phyloP scores from a whole-genome alignment of 805 yeast genomes.

The Blastobotrys attinorum region DNA sequence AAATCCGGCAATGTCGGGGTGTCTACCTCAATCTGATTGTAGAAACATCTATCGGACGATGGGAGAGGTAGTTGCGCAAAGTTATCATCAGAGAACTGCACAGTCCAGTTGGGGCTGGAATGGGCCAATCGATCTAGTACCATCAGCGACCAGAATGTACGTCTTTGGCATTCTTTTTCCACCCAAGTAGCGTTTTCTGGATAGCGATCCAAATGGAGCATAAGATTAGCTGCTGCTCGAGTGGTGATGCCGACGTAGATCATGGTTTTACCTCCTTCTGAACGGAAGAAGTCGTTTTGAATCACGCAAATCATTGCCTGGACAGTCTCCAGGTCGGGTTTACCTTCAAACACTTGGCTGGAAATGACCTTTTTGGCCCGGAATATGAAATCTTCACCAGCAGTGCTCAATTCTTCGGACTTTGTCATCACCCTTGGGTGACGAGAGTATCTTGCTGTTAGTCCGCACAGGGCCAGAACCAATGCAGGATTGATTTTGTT shows the following conservation, averaged over 20 bases:
- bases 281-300: constrained; percentile 29
- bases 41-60: constrained; percentile 22
- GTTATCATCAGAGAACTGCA: constrained; percentile 21
- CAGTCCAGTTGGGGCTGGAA: constrained; percentile 25
- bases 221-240: constrained; percentile 28
- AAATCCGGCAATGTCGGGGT: constrained; percentile 6
- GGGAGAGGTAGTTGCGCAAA: constrained; percentile 22
- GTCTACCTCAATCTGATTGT: constrained; percentile 9
- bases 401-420: constrained; percentile 6
- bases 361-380: constrained; percentile 15
- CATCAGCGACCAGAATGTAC: constrained; percentile 31
- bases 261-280: constrained; percentile 29
- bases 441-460: constrained; percentile 29
- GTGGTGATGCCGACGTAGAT: constrained; percentile 30
- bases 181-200: constrained; percentile 21
- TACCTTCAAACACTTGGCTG: constrained; percentile 19
- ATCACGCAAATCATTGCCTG: constrained; percentile 29
- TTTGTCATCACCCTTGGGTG: constrained; percentile 23
- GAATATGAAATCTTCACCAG: constrained; percentile 16
- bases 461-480: constrained; percentile 28
- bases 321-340: constrained; percentile 27
- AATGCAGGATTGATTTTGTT: constrained; percentile 25
- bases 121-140: constrained; percentile 30
- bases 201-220: constrained; percentile 23
- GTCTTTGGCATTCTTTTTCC: constrained; percentile 27